Conservation (phyloP, 768 basidiomycete species). For the Clitopilus hobsonii region DNA sequence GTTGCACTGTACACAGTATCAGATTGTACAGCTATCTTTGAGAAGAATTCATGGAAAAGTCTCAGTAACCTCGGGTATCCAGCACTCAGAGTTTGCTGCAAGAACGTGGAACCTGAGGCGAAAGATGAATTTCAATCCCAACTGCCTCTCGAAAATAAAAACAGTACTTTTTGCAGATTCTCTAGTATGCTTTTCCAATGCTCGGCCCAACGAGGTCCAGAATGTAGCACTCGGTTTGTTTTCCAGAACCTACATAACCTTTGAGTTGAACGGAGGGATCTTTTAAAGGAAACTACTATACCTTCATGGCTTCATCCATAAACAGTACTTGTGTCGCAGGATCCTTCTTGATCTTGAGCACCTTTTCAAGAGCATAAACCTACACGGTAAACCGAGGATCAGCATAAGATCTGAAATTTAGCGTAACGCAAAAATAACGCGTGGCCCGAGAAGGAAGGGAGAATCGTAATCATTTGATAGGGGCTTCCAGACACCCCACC, state of each 20-base stretch:
- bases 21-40: constrained; percentile 91
- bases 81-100: constrained; percentile 83
- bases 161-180: constrained; percentile 72
- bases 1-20: constrained; percentile 86
- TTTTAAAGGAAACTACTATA: constrained; percentile 19
- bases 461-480: constrained; percentile 3
- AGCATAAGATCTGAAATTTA: background rate
- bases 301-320: constrained; percentile 93
- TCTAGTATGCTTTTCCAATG: constrained; percentile 77
- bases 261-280: no score
- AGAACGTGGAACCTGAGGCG: constrained; percentile 76
- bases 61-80: constrained; percentile 87
- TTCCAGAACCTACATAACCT: constrained; percentile 76
- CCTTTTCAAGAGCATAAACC: constrained; percentile 96
- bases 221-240: constrained; percentile 89
- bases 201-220: constrained; percentile 78
- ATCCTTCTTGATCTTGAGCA: constrained; percentile 86
- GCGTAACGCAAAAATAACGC: no score
- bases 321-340: constrained; percentile 71
- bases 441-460: background rate
- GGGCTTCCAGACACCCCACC: background rate
- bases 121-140: background rate
- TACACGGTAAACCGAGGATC: constrained; percentile 20
- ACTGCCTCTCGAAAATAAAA: background rate
- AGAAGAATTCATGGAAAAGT: constrained; percentile 95